Percentiles rank a stretch among this genome's conserved stretches.
Conservation (phyloP, 2,329 filamentous ascomycete genomes). For the Beauveria scarabaeidicola region DNA sequence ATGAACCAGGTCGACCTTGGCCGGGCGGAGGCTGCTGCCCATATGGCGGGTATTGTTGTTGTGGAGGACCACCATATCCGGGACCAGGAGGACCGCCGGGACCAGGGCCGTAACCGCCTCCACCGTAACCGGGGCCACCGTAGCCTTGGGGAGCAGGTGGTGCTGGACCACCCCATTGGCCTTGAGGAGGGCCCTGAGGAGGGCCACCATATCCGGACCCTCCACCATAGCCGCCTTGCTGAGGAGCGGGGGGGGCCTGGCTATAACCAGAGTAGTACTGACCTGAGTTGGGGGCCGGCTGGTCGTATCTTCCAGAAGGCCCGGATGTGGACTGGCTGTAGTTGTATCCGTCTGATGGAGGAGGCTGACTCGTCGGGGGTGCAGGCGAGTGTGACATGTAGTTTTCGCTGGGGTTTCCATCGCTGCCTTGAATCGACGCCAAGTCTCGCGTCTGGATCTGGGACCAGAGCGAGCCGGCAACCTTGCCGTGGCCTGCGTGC, state of each 20-base stretch:
- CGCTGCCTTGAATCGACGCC: constrained; percentile 42
- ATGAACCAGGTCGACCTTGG: constrained; percentile 20
- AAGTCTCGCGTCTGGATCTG: constrained; percentile 53
- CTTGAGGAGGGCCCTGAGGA: constrained; percentile 13
- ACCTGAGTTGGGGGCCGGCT: constrained; percentile 25
- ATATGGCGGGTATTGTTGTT: constrained; percentile 18
- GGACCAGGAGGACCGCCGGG: constrained; percentile 7
- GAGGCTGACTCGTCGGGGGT: constrained; percentile 23
- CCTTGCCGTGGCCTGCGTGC: constrained; percentile 47
- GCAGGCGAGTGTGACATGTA: constrained; percentile 33
- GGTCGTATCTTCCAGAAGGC: constrained; percentile 20
- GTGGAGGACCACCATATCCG: constrained; percentile 10
- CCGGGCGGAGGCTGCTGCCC: constrained; percentile 17
- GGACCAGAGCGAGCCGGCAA: constrained; percentile 51
- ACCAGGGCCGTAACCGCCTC: constrained; percentile 9
- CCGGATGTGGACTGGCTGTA: constrained; percentile 28
- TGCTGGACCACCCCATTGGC: constrained; percentile 15
- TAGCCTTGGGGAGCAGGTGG: constrained; percentile 17
- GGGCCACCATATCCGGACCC: constrained; percentile 20
- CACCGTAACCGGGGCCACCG: constrained; percentile 18
- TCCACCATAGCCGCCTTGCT: constrained; percentile 19
- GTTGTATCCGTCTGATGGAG: constrained; percentile 29
- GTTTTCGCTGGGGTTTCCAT: constrained; percentile 29
- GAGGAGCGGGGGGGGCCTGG: constrained; percentile 20
- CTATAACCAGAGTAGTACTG: constrained; percentile 26